A percentile compares a stretch with the other conserved stretches of the same genome.
These are phyloP conservation scores for Metschnikowia dekortorum DNA, from an alignment of 805 yeast genomes.

Conservation along the genomic window DNA sequence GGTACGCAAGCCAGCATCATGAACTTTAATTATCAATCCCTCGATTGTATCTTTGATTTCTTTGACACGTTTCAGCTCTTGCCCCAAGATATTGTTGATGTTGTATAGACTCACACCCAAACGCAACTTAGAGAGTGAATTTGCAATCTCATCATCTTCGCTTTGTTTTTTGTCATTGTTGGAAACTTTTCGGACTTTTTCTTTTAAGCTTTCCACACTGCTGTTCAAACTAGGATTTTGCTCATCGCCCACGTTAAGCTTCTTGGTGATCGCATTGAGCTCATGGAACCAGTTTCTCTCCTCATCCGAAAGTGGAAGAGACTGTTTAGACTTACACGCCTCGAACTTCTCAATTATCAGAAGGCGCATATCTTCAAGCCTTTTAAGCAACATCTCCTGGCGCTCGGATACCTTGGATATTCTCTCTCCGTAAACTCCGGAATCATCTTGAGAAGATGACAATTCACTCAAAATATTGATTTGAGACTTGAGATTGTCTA, in stretches of 20 bases:
- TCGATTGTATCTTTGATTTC: constrained; percentile 15
- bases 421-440: constrained; percentile 5
- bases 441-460: background rate
- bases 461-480: background rate
- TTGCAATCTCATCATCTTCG: constrained; percentile 4
- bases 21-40: constrained; percentile 4
- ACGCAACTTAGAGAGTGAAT: constrained; percentile 8
- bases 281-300: constrained; percentile 38
- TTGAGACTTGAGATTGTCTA: constrained; percentile 24
- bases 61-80: constrained; percentile 19
- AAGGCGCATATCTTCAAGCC: constrained; percentile 19
- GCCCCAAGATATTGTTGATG: constrained; percentile 17
- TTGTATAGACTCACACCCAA: constrained; percentile 6
- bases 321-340: constrained; percentile 16
- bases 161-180: background rate
- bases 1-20: background rate
- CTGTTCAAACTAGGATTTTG: constrained; percentile 7
- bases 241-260: constrained; percentile 6
- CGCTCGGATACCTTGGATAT: constrained; percentile 15
- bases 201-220: constrained; percentile 8
- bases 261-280: constrained; percentile 23
- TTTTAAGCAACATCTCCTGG: constrained; percentile 21
- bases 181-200: constrained; percentile 5
- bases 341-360: constrained; percentile 23
- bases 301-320: constrained; percentile 30